Conservation (phyloP, 495 filamentous ascomycete genomes). For the Penicillium antarcticum region DNA sequence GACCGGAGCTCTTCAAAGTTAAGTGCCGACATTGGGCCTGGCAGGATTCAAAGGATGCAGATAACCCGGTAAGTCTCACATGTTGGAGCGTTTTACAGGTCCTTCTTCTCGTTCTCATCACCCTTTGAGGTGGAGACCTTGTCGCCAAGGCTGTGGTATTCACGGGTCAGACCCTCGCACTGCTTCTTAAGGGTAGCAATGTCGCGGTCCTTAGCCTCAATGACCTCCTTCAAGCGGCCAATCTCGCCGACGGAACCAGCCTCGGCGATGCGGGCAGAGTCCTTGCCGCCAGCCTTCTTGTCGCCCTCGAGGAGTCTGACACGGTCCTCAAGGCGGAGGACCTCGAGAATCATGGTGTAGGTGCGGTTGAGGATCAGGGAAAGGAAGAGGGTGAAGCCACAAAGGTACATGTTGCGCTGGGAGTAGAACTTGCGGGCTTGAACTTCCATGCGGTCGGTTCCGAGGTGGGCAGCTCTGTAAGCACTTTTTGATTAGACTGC, state of each 20-base stretch:
- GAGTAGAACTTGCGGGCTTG: slow-evolving; percentile 99
- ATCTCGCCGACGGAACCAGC: slow-evolving; percentile 74
- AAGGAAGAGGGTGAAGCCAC: slow-evolving; percentile 98
- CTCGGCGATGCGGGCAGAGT: slow-evolving; percentile 57
- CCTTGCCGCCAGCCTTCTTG: slow-evolving; percentile 68
- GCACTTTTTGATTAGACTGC: slow-evolving; percentile 19
- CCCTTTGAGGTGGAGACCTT: slow-evolving; percentile 59
- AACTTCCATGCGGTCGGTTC: slow-evolving; percentile 93
- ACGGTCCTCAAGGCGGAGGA: slow-evolving; percentile 88
- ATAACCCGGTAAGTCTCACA: too few relatives aligned
- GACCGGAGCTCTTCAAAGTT: background rate
- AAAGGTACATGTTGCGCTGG: slow-evolving; percentile 99
- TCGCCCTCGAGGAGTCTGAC: slow-evolving; percentile 83
- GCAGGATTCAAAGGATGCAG: background rate
- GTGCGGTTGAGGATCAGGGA: slow-evolving; percentile 99
- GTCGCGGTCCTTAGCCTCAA: slow-evolving; percentile 69
- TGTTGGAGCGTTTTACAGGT: slow-evolving; percentile 45
- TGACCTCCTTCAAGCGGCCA: slow-evolving; percentile 65
- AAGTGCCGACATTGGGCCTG: background rate
- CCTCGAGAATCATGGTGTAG: slow-evolving; percentile 94
- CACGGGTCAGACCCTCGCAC: slow-evolving; percentile 66
- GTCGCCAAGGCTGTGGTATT: slow-evolving; percentile 81
- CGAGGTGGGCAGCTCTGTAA: slow-evolving; percentile 63
- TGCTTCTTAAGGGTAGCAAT: slow-evolving; percentile 84
- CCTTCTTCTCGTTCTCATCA: slow-evolving; percentile 61